Evolutionary conservation across 495 filamentous ascomycete species (phyloP).

Genomic region (Xylaria grammica): DNA sequence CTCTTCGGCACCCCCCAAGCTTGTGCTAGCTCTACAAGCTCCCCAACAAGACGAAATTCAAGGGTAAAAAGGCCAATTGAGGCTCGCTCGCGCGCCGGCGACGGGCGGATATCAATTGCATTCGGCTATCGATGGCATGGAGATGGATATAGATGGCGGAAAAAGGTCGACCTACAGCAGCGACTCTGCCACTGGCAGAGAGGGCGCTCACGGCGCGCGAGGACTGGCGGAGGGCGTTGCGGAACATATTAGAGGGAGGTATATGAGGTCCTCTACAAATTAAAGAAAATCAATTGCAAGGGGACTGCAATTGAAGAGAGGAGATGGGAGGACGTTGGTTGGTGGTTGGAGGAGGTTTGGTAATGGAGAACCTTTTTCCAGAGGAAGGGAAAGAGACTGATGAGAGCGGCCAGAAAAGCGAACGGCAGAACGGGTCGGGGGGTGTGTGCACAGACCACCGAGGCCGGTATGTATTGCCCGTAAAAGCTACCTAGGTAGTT

Average conservation of each 20-base stretch:
- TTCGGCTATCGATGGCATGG: slow-evolving; percentile 44
- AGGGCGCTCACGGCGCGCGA: slow-evolving; percentile 90
- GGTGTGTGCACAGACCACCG: slow-evolving; percentile 26
- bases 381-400: slow-evolving; percentile 32
- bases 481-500: too few relatives aligned
- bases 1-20: slow-evolving; percentile 34
- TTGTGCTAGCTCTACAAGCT: slow-evolving; percentile 44
- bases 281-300: slow-evolving; percentile 55
- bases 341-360: slow-evolving; percentile 31
- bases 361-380: slow-evolving; percentile 41
- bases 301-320: slow-evolving; percentile 56
- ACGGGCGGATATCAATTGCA: slow-evolving; percentile 44
- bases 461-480: too few relatives aligned
- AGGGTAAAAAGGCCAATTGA: slow-evolving; percentile 53
- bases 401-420: slow-evolving; percentile 32
- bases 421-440: slow-evolving; percentile 28
- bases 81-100: slow-evolving; percentile 32
- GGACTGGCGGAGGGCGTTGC: slow-evolving; percentile 95
- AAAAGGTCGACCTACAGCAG: slow-evolving; percentile 78
- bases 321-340: slow-evolving; percentile 48
- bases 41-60: slow-evolving; percentile 29
- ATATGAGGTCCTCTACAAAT: slow-evolving; percentile 42
- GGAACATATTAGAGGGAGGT: slow-evolving; percentile 78
- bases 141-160: slow-evolving; percentile 40
- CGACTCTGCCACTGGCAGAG: slow-evolving; percentile 87